Base-by-base conservation (phyloP, 2,329 filamentous ascomycete genomes). In the Macrophomina pseudophaseolina region DNA sequence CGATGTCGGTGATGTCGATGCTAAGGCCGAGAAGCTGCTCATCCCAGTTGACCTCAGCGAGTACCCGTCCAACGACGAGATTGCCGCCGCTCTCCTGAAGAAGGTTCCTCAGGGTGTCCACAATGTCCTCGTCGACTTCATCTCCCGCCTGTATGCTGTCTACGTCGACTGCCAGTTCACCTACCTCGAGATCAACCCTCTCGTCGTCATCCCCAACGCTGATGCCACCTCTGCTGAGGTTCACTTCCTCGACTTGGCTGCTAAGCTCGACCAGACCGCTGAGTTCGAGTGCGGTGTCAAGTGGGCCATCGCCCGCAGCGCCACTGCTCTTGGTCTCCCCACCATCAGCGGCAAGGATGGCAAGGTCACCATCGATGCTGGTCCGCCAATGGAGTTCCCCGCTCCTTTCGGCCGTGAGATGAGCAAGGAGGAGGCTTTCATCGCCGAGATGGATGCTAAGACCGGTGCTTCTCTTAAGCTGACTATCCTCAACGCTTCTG, bases 91-190 rank as follows among this genome's bases (percentile, higher is more conserved):
- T 68, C 89, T 99, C 70, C 86, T 99, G 79, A 94, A 90, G 83
- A 95, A 99, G 82, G 93, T 99, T 54, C 95, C 95, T 75, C 85
- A 92, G 84, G 94, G 94, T 80, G 87, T 99, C 63, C 95, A 99
- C 88, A 97, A 97, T 78, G 95, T 99, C 77, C 89, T 99, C 68
- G 92, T 99, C 70, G 95, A 99, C 87, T 99, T 99, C 88, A 99
- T 99, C 85, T 93, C 93, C 77, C 90, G 95, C 75, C 87, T 99
- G 72, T 99, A 99, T 80, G 95, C 94, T 75, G 95, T 99, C 84
- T 99, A 98, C 78, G 95, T 98, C 71, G 95, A 99, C 87, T 97
- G 92, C 89, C 95, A 99, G 84, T 99, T 99, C 88, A 98, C 95
- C 78, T 99, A 99, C 86, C 93, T 99, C 74, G 95, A 99, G 84